Conservation (phyloP, 176 grass and related monocot species). For the Triticum urartu region DNA sequence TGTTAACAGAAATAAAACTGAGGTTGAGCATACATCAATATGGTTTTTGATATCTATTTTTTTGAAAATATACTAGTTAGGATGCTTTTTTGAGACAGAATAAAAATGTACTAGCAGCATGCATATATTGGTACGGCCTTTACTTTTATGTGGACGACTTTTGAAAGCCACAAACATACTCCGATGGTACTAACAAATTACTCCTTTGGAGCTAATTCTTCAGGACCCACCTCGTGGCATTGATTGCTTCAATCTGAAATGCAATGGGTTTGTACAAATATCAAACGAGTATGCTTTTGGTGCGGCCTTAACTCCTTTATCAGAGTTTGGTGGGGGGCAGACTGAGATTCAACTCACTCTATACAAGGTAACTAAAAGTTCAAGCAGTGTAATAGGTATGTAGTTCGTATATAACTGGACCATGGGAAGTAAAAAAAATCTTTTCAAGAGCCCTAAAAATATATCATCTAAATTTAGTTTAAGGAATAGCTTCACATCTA, state of each 20-base stretch:
- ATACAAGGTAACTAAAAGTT: neutral
- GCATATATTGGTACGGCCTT: too few relatives aligned
- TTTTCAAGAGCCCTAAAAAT: too few relatives aligned
- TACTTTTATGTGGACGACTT: too few relatives aligned
- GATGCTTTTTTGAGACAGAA: too few relatives aligned
- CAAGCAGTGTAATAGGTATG: neutral
- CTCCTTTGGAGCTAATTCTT: neutral
- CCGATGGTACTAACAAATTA: neutral
- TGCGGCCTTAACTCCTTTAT: neutral
- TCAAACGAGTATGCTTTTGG: neutral
- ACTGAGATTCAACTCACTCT: neutral
- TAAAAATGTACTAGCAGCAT: too few relatives aligned
- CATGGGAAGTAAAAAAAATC: too few relatives aligned
- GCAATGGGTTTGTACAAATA: neutral
- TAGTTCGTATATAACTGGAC: too few relatives aligned
- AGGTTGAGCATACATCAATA: too few relatives aligned
- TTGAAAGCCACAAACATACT: too few relatives aligned
- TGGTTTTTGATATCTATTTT: too few relatives aligned
- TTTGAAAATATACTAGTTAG: too few relatives aligned
- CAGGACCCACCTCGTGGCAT: neutral
- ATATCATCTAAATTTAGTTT: neutral
- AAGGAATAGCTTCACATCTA: neutral
- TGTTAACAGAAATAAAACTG: too few relatives aligned
- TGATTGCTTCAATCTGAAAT: conserved; percentile 1
- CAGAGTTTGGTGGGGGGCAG: neutral